Conservation (phyloP, 306 rosid species). For the Cucurbita moschata region DNA sequence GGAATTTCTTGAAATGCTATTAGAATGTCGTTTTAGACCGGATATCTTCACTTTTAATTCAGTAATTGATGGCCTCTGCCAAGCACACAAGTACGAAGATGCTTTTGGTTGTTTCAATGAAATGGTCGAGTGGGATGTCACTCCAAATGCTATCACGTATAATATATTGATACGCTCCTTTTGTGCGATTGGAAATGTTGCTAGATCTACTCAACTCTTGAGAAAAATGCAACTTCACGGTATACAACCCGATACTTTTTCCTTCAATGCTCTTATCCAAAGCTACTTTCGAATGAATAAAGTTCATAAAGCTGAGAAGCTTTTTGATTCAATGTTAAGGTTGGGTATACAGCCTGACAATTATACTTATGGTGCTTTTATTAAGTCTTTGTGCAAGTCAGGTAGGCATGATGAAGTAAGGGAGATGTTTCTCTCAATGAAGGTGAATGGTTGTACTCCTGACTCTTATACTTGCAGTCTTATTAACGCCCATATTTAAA, state of each 20-base stretch:
- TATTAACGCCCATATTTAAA: slow-evolving; percentile 22
- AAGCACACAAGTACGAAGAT: slow-evolving; percentile 27
- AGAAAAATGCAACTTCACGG: slow-evolving; percentile 55
- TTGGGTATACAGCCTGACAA: slow-evolving; percentile 50
- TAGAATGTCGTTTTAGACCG: slow-evolving; percentile 43
- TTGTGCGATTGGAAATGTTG: slow-evolving; percentile 41
- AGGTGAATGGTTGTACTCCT: slow-evolving; percentile 40
- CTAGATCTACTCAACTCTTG: slow-evolving; percentile 37
- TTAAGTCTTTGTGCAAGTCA: slow-evolving; percentile 33
- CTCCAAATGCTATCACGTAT: slow-evolving; percentile 51
- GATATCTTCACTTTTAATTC: slow-evolving; percentile 69
- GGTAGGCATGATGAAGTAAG: slow-evolving; percentile 57
- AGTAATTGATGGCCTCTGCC: slow-evolving; percentile 68
- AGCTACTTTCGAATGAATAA: slow-evolving; percentile 38
- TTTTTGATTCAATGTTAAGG: slow-evolving; percentile 38
- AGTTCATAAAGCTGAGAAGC: slow-evolving; percentile 48
- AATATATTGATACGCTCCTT: slow-evolving; percentile 61
- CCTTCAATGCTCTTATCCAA: slow-evolving; percentile 58
- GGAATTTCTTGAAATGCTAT: slow-evolving; percentile 47
- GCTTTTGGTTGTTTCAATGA: slow-evolving; percentile 70
- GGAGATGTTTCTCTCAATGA: slow-evolving; percentile 56
- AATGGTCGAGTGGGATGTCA: slow-evolving; percentile 65
- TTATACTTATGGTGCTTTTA: slow-evolving; percentile 49
- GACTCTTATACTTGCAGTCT: slow-evolving; percentile 44
- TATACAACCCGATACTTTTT: slow-evolving; percentile 50